Evolutionary conservation across 306 rosid species (phyloP).

Genomic region (Neltuma alba): DNA sequence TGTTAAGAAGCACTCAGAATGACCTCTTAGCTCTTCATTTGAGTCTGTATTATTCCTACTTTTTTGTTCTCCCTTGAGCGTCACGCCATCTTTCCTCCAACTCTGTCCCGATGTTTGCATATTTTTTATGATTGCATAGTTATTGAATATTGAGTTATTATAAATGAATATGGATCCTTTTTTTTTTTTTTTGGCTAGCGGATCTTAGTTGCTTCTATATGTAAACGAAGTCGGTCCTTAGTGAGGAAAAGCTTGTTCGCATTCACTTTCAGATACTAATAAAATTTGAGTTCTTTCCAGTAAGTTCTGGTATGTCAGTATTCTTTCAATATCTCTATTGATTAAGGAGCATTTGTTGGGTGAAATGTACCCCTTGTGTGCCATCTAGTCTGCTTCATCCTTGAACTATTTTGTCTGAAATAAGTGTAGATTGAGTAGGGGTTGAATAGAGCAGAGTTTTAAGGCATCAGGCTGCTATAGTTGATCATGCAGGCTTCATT

Average conservation of each 20-base stretch:
- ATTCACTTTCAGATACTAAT: background rate
- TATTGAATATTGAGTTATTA: slow-evolving; percentile 6
- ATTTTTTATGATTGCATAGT: background rate
- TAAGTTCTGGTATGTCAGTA: slow-evolving; percentile 12
- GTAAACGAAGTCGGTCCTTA: background rate
- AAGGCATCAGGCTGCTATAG: slow-evolving; percentile 7
- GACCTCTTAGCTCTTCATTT: slow-evolving; percentile 30
- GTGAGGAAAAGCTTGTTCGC: background rate
- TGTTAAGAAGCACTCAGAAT: background rate
- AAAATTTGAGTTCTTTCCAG: slow-evolving; percentile 5
- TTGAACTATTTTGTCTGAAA: background rate
- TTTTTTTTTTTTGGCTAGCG: too few species aligned
- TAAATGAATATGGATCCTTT: background rate
- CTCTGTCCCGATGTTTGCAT: background rate
- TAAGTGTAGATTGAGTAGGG: slow-evolving; percentile 1
- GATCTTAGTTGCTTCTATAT: slow-evolving; percentile 18
- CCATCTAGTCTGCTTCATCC: slow-evolving; percentile 20
- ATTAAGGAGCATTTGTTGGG: background rate
- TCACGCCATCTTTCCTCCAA: background rate
- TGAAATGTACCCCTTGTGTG: slow-evolving; percentile 3
- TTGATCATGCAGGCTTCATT: slow-evolving; percentile 21
- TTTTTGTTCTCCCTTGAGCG: background rate
- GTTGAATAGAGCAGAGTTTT: slow-evolving; percentile 14
- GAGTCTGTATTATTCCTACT: background rate
- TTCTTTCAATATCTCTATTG: slow-evolving; percentile 3